phyloP scores from a whole-genome alignment of 2,329 filamentous ascomycete species.

The Paecilomyces niveus region DNA sequence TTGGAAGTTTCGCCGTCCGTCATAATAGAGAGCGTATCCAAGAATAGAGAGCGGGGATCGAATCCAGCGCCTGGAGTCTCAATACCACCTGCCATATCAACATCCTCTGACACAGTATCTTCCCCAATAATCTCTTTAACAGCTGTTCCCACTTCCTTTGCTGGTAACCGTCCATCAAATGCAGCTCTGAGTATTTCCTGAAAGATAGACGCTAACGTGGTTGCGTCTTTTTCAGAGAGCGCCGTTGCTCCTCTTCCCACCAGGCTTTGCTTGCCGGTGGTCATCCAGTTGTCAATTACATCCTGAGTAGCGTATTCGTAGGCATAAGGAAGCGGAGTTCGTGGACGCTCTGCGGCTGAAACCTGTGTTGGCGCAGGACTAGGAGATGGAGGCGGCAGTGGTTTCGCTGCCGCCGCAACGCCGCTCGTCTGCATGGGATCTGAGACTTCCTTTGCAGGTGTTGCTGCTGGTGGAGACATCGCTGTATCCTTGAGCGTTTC shows the following conservation, averaged over 20 bases:
- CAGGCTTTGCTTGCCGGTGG: conserved; percentile 59
- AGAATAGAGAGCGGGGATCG: conserved; percentile 63
- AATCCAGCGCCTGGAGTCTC: conserved; percentile 36
- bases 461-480: conserved; percentile 24
- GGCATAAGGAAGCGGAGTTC: conserved; percentile 45
- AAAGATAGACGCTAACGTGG: conserved; percentile 64
- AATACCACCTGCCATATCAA: conserved; percentile 40
- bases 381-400: conserved; percentile 12
- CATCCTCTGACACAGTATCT: conserved; percentile 42
- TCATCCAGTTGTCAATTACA: conserved; percentile 60
- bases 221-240: conserved; percentile 59
- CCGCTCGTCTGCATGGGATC: conserved; percentile 25
- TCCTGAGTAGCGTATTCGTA: conserved; percentile 72
- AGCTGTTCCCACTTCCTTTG: conserved; percentile 62
- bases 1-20: conserved; percentile 62
- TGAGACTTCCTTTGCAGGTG: conserved; percentile 19
- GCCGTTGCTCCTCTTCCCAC: conserved; percentile 59
- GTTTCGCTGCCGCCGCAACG: conserved; percentile 9
- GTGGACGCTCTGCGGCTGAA: conserved; percentile 9
- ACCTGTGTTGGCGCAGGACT: conserved; percentile 10
- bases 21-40: conserved; percentile 75
- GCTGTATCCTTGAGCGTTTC: conserved; percentile 21
- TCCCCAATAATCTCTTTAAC: conserved; percentile 67
- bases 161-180: conserved; percentile 60
- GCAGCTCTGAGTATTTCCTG: conserved; percentile 78